Base-by-base conservation (phyloP, 2,329 filamentous ascomycete genomes). In the Aspergillus sergii region DNA sequence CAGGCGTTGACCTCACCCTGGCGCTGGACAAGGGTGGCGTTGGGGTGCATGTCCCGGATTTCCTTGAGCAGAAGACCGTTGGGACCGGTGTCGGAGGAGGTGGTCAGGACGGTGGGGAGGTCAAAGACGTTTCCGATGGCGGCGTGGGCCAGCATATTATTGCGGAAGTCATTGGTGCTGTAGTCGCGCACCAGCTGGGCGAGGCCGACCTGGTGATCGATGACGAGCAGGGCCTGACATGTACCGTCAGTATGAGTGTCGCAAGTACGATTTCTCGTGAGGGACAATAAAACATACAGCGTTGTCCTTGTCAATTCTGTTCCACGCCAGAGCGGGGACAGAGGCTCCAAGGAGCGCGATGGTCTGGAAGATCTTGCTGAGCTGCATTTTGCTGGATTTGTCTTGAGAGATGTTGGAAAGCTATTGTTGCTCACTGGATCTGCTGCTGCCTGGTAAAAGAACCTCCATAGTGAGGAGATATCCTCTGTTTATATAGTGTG, bases 1-100 rank as follows among this genome's bases (percentile, higher is more conserved):
- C 89, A 92, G 3, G 91, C 90, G 72, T 92, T 86, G 71, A 93
- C 89, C 72, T 93, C 88, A 45, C 91, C 90, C 64, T 89, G 83
- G 41, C 91, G 87, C 69, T 84, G 81, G 72, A 93, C 85, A 12
- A 92, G 79, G 0, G 90, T 86, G 0, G 88, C 86, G 53, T 86
- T 78, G 30, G 90, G 90, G 72, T 91, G 88, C 85, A 89, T 84
- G 14, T 88, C 82, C 6, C 85, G 74, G 65, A 93, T 90, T 71
- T 92, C 90, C 69, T 89, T 86, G 11, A 89, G 88, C 1, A 93
- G 79, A 1, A 85, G 87, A 1, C 91, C 90, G 73, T 93, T 93
- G 56, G 90, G 90, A 4, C 90, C 90, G 76, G 61, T 79, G 69
- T 92, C 84, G 4, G 89, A 88, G 8, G 89, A 92, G 6, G 88